Conservation (phyloP, 495 filamentous ascomycete species). For the Penicillium herquei region DNA sequence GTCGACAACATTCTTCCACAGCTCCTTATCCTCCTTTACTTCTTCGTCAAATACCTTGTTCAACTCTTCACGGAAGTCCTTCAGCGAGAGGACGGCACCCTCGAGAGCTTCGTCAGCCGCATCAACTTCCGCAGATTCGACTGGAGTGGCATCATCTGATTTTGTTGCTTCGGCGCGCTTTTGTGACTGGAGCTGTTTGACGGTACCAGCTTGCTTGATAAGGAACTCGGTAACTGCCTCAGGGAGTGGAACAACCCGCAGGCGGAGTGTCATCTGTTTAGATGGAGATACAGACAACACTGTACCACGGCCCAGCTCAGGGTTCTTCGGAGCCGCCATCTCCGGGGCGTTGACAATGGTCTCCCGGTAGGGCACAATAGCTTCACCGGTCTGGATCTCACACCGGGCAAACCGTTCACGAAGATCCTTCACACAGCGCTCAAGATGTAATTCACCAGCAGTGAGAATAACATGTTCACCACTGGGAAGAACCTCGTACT, state of each 20-base stretch:
- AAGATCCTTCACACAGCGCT: conserved; percentile 92
- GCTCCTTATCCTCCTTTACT: conserved; percentile 61
- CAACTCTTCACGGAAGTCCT: conserved; percentile 75
- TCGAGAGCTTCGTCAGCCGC: conserved; percentile 51
- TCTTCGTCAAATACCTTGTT: conserved; percentile 60
- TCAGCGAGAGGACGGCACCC: conserved; percentile 56
- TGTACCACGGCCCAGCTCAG: conserved; percentile 82
- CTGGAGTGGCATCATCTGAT: conserved; percentile 24
- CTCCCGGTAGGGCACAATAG: conserved; percentile 95
- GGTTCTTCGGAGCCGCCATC: conserved; percentile 85
- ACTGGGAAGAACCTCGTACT: conserved; percentile 88
- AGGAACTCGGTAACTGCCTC: conserved; percentile 80
- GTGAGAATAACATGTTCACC: conserved; percentile 96
- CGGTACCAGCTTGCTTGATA: conserved; percentile 68
- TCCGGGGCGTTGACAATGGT: conserved; percentile 82
- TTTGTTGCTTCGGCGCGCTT: conserved; percentile 44
- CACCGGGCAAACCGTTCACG: conserved; percentile 90
- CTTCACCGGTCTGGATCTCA: conserved; percentile 89
- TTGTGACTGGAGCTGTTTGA: conserved; percentile 77
- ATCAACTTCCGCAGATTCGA: conserved; percentile 31
- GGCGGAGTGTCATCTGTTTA: conserved; percentile 75
- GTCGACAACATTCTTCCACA: conserved; percentile 76
- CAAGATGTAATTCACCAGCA: conserved; percentile 90
- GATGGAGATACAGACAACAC: conserved; percentile 73
- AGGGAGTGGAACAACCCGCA: conserved; percentile 82